These are phyloP conservation scores for Mycotypha africana DNA, from an alignment of 371 early-diverging fungal genomes.

Conservation along the genomic window DNA sequence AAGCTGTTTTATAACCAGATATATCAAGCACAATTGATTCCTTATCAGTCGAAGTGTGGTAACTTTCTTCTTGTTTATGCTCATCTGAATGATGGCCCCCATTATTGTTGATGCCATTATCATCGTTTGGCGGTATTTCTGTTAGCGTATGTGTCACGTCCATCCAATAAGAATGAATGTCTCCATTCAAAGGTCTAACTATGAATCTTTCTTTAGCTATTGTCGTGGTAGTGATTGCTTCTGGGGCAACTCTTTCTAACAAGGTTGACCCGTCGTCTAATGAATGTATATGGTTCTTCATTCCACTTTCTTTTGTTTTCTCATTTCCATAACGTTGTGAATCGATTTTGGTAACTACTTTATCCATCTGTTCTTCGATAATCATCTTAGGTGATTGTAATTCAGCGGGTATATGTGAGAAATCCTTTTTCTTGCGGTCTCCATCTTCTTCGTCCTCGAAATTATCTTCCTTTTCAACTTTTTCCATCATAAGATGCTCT, in stretches of 20 bases:
- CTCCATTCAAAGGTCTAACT: conserved; percentile 34
- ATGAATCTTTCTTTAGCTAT: conserved; percentile 41
- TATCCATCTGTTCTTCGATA: conserved; percentile 44
- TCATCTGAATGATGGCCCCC: no score
- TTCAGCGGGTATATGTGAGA: conserved; percentile 32
- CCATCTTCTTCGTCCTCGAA: conserved; percentile 17
- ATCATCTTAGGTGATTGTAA: conserved; percentile 45
- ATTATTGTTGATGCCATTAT: not conserved
- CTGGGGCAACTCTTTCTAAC: conserved; percentile 30
- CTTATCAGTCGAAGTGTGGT: conserved; percentile 6
- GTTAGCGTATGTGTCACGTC: conserved; percentile 34
- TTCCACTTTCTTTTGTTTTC: not conserved
- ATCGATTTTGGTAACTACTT: conserved; percentile 33
- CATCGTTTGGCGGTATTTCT: no score
- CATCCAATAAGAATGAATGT: conserved; percentile 28
- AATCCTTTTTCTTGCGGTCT: conserved; percentile 1
- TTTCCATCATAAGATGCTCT: not conserved
- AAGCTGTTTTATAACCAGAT: conserved; percentile 49
- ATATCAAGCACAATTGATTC: conserved; percentile 51
- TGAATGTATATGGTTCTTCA: conserved; percentile 28
- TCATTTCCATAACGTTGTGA: conserved; percentile 9
- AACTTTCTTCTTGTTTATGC: no score
- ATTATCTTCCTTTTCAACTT: conserved; percentile 5
- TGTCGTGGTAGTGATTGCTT: conserved; percentile 36
- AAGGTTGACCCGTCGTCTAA: conserved; percentile 36